Evolutionary conservation across 2,329 filamentous ascomycete genomes (phyloP).

Genomic region (Fusarium sp.): DNA sequence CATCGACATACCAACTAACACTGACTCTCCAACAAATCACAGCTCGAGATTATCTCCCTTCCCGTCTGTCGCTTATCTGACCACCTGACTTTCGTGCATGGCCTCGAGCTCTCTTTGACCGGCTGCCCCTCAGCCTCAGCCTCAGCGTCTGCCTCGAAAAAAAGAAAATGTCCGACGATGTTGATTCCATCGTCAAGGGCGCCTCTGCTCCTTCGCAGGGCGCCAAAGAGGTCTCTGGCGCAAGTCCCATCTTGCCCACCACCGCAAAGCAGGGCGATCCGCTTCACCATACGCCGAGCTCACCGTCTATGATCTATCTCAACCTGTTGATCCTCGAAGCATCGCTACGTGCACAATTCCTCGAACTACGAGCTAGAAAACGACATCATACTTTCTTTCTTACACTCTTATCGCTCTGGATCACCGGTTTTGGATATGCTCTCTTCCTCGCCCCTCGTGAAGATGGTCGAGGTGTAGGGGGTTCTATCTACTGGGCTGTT

Average conservation of each 20-base stretch:
- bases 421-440: slow-evolving; percentile 86
- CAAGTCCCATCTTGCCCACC: slow-evolving; percentile 60
- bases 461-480: slow-evolving; percentile 90
- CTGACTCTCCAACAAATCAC: slow-evolving; percentile 17
- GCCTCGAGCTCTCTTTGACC: slow-evolving; percentile 40
- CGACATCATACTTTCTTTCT: slow-evolving; percentile 96
- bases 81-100: slow-evolving; percentile 37
- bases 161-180: slow-evolving; percentile 70
- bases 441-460: slow-evolving; percentile 96
- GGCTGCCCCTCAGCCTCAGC: slow-evolving; percentile 47
- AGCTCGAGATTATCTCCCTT: slow-evolving; percentile 10
- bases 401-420: slow-evolving; percentile 83
- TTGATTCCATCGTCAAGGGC: slow-evolving; percentile 95
- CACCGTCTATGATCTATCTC: slow-evolving; percentile 95
- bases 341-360: slow-evolving; percentile 91
- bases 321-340: slow-evolving; percentile 98
- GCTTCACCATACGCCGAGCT: slow-evolving; percentile 85
- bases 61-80: slow-evolving; percentile 15
- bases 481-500: slow-evolving; percentile 95
- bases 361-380: slow-evolving; percentile 87
- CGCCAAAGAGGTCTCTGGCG: slow-evolving; percentile 56
- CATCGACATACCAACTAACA: not conserved
- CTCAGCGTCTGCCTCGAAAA: slow-evolving; percentile 11
- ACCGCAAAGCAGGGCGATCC: slow-evolving; percentile 72
- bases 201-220: slow-evolving; percentile 75